phyloP scores from a whole-genome alignment of 805 yeast species.

The Wickerhamiella azyma region DNA sequence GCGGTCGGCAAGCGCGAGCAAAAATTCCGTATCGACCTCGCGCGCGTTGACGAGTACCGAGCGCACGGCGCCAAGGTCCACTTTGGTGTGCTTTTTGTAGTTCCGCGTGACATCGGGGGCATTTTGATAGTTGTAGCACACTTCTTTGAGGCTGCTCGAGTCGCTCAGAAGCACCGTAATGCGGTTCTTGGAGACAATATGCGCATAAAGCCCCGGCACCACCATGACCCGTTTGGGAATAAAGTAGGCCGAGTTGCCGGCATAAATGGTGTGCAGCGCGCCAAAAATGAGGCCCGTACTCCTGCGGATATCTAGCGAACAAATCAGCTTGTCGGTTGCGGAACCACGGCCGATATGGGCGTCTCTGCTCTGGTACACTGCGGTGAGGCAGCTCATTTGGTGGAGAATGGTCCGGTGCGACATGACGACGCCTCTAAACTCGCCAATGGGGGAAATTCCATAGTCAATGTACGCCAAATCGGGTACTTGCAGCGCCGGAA shows the following conservation, averaged over 20 bases:
- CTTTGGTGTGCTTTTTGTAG: conserved; percentile 57
- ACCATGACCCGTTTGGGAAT: conserved; percentile 61
- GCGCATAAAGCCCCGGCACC: conserved; percentile 77
- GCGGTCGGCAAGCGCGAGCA: conserved; percentile 74
- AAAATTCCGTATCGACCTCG: conserved; percentile 85
- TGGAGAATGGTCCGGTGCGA: conserved; percentile 79
- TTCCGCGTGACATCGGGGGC: conserved; percentile 76
- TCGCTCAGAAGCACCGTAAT: conserved; percentile 73
- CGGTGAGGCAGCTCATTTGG: conserved; percentile 67
- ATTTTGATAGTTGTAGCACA: conserved; percentile 82
- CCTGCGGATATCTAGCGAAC: conserved; percentile 54
- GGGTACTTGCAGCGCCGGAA: conserved; percentile 57
- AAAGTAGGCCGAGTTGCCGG: conserved; percentile 75
- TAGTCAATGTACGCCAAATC: conserved; percentile 91
- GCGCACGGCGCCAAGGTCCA: conserved; percentile 63
- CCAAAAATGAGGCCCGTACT: conserved; percentile 83
- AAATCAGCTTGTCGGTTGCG: conserved; percentile 35
- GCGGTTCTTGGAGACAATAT: conserved; percentile 52
- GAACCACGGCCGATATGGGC: conserved; percentile 28
- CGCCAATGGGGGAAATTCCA: conserved; percentile 80
- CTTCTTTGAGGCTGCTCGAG: conserved; percentile 76
- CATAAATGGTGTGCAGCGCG: conserved; percentile 60
- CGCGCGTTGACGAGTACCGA: conserved; percentile 86
- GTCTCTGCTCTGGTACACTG: conserved; percentile 40
- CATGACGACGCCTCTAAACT: conserved; percentile 82